A percentile compares a stretch with the other conserved stretches of the same genome.
These are phyloP conservation scores for Aspergillus luchuensis DNA, from an alignment of 2,329 filamentous ascomycete genomes.

Conservation along the genomic window DNA sequence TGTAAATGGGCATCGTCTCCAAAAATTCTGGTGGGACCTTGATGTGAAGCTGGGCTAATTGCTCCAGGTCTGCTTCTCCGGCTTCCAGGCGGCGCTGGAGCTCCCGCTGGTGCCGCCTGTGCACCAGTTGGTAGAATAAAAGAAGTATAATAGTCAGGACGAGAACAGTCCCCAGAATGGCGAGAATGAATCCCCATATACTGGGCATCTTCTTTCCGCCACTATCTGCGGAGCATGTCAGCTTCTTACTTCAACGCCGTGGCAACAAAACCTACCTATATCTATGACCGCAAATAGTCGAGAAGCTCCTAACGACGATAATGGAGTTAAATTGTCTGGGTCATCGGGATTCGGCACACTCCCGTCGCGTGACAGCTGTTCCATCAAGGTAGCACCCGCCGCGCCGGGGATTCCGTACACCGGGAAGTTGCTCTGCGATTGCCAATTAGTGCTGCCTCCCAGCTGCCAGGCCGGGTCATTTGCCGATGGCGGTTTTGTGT, in stretches of 20 bases:
- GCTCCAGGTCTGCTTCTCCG: conserved; percentile 84
- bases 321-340: not conserved
- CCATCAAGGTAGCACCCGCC: conserved; percentile 69
- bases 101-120: conserved; percentile 67
- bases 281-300: conserved; percentile 56
- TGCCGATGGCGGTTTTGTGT: conserved; percentile 65
- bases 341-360: conserved; percentile 26
- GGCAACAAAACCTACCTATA: conserved; percentile 39
- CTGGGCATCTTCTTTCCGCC: conserved; percentile 57
- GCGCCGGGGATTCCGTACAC: conserved; percentile 77
- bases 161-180: conserved; percentile 77
- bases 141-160: conserved; percentile 67
- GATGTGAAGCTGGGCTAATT: conserved; percentile 78
- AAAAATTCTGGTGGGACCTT: conserved; percentile 74
- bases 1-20: conserved; percentile 74
- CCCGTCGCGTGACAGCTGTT: conserved; percentile 71
- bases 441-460: conserved; percentile 71
- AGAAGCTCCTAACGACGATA: conserved; percentile 12
- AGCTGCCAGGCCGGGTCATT: conserved; percentile 71
- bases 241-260: not conserved
- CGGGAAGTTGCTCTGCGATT: conserved; percentile 69
- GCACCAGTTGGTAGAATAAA: conserved; percentile 72
- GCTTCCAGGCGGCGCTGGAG: conserved; percentile 70
- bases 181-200: conserved; percentile 79
- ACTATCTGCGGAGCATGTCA: conserved; percentile 21